Evolutionary conservation across 208 protist genomes (phyloP).

Genomic region (Trichomonas tenax): DNA sequence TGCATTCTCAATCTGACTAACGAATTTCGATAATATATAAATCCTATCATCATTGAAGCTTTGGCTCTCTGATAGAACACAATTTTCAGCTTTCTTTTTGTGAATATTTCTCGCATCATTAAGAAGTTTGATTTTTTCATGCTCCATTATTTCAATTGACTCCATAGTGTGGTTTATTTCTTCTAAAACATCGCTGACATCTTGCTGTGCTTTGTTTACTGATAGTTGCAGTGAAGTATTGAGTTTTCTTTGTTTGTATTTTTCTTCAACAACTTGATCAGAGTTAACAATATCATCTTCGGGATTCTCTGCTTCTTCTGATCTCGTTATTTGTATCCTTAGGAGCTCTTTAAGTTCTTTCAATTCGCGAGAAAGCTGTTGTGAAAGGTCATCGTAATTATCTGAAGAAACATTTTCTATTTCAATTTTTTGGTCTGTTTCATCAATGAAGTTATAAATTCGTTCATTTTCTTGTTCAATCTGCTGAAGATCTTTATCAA

Average conservation of each 20-base stretch:
- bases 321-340: background rate
- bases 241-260: background rate
- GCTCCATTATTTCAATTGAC: background rate
- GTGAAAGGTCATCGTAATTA: background rate
- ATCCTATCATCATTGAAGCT: background rate
- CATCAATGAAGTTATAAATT: background rate
- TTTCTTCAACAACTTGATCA: background rate
- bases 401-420: background rate
- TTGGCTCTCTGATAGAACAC: background rate
- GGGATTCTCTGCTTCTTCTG: background rate
- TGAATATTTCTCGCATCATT: background rate
- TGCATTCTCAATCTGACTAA: background rate
- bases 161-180: background rate
- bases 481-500: background rate
- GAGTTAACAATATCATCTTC: background rate
- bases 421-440: background rate
- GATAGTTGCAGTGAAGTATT: background rate
- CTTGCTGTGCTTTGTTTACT: background rate
- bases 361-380: background rate
- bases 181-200: background rate
- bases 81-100: background rate
- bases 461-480: background rate
- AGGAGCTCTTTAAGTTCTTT: background rate
- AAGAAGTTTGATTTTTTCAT: background rate
- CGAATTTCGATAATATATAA: background rate